Base-by-base conservation (phyloP, 345 rosid species). In the Erodium maritimum region DNA sequence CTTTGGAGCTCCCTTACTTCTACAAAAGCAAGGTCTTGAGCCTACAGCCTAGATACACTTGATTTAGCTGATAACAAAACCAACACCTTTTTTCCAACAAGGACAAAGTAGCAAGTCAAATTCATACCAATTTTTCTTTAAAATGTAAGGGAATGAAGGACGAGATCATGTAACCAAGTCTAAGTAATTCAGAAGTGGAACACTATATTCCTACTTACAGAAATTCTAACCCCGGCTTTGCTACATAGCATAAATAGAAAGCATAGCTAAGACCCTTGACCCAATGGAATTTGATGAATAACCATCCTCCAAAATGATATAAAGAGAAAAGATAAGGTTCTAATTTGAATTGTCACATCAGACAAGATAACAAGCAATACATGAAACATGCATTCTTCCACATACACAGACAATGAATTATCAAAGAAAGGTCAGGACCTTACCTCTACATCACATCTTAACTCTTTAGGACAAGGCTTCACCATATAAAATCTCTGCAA, bases 381-480 rank as follows among this genome's bases (percentile, higher is more conserved):
- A 13, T 54, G 8, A 54, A n/a, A 20, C 16, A 23, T 33, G 54
- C 13, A 52, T 23, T 55, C 42, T 17, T 51, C 13, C 33, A 7
- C 19, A 54, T 37, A 52, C 17, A n/a, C 13, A 33, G 48, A 24
- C 29, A 20, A 16, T 17, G 42, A 67, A 64, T 59, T 54, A 71
- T 0, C 14, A 17, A 19, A 54, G 22, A 20, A 54, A 54, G 61
- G 65, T 5, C 17, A 58, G 50, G 72, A 68, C 50, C 80, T 58
- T 60, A 91, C 96, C 90, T 91, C 91, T 25, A 88, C 95, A 67
- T 88, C 96, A 52, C 97, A 91, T 77, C 88, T 88, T 61, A 83
- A 59, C 71, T 91, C 96, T 67, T 91, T 91, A 4, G 95, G 90
- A 73, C 96, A 91, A 7, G 91, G 96, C 82, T 84, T 91, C 65